Conservation (phyloP, 441 rosid genomes). For the Manihot esculenta region DNA sequence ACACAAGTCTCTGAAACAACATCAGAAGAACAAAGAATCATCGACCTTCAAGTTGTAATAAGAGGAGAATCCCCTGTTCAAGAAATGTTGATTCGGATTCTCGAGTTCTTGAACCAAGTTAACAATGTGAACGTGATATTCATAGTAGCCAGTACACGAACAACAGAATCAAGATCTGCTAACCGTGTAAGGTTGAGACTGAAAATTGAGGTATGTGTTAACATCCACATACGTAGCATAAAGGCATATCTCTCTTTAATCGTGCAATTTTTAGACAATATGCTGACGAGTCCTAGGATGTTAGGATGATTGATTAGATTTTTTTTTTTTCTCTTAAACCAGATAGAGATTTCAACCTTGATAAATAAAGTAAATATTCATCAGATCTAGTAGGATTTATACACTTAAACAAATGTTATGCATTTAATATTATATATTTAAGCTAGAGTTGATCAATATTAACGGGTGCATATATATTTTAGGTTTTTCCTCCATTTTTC, state of each 20-base stretch:
- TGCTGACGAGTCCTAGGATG: no score
- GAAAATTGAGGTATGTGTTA: slow-evolving; percentile 47
- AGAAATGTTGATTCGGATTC: slow-evolving; percentile 47
- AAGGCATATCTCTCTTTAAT: no score
- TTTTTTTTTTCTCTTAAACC: no score
- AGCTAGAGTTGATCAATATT: no score
- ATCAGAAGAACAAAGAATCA: slow-evolving; percentile 32
- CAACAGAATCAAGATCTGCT: slow-evolving; percentile 24
- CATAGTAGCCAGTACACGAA: slow-evolving; percentile 42
- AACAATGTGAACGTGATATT: slow-evolving; percentile 45
- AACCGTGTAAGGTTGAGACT: slow-evolving; percentile 43
- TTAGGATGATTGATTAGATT: no score
- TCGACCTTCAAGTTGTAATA: slow-evolving; percentile 46
- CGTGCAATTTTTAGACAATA: no score
- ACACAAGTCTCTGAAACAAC: slow-evolving; percentile 43
- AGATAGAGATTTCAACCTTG: no score
- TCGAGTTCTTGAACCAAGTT: slow-evolving; percentile 56
- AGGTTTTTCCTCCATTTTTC: not conserved
- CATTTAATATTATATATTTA: not conserved
- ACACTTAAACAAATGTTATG: no score
- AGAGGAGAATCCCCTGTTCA: slow-evolving; percentile 37
- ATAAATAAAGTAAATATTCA: no score
- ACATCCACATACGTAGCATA: no score
- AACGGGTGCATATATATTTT: not conserved
- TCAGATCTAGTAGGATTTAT: no score